Percentiles rank a stretch among this genome's conserved stretches.
These are phyloP conservation scores for Fistulinella cinereoalba DNA, from an alignment of 1,284 basidiomycete genomes.

Conservation along the genomic window DNA sequence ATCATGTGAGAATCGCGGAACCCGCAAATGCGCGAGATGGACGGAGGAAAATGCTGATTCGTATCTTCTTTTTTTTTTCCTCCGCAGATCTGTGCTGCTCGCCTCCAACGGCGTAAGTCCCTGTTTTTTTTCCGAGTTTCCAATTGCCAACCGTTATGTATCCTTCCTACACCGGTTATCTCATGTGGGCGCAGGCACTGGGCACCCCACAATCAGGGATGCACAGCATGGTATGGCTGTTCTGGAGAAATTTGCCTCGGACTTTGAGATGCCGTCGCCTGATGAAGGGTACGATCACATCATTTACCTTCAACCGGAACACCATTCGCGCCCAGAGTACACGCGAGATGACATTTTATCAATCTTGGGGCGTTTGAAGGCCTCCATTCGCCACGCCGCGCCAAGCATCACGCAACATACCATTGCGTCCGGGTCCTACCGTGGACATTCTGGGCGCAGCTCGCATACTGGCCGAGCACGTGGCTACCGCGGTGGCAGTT, in stretches of 20 bases:
- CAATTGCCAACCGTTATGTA: conserved; percentile 3
- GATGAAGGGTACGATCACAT: conserved; percentile 63
- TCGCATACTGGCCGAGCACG: conserved; percentile 23
- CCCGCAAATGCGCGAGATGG: conserved; percentile 12
- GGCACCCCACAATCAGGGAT: conserved; percentile 67
- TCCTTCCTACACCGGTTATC: conserved; percentile 1
- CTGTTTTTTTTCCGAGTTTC: conserved; percentile 18
- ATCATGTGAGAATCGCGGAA: conserved; percentile 51
- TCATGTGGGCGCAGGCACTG: conserved; percentile 47
- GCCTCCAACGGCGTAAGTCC: conserved; percentile 46
- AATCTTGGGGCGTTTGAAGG: conserved; percentile 50
- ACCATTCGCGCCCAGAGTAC: conserved; percentile 49
- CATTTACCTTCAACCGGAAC: conserved; percentile 48
- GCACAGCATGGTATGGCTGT: conserved; percentile 53
- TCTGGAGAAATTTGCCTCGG: conserved; percentile 56
- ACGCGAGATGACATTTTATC: conserved; percentile 48
- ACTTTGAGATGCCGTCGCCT: conserved; percentile 51
- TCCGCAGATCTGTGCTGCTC: conserved; percentile 50
- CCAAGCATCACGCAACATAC: conserved; percentile 6
- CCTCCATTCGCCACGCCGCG: conserved; percentile 23
- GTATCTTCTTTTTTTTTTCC: not conserved
- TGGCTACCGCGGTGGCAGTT: conserved; percentile 18
- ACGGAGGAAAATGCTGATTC: conserved; percentile 9
- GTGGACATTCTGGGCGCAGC: conserved; percentile 5
- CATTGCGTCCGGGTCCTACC: conserved; percentile 5